phyloP scores from a whole-genome alignment of 352 stramenopile genomes.

The Pythium brassicae region DNA sequence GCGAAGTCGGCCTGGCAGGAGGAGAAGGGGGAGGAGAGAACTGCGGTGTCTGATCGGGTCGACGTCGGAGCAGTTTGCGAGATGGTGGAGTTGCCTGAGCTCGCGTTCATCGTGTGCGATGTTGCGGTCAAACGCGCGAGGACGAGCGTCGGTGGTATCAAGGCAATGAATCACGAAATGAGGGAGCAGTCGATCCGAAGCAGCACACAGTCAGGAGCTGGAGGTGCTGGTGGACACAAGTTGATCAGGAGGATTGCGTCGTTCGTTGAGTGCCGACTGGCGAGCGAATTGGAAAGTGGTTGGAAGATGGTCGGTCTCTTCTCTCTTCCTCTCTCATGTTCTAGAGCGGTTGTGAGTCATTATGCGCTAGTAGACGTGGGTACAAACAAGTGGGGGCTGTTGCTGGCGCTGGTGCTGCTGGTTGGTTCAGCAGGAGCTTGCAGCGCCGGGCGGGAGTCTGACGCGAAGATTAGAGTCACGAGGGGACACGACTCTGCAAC shows the following conservation, averaged over 20 bases:
- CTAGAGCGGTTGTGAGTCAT: slow-evolving; percentile 1
- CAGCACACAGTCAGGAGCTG: no score
- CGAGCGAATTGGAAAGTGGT: slow-evolving; percentile 1
- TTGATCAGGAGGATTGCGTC: background rate
- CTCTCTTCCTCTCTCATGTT: no score
- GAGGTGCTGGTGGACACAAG: no score
- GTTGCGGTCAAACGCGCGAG: no score
- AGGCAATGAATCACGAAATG: no score
- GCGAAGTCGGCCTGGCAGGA: background rate
- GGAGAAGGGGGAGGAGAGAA: background rate
- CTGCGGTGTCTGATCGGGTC: background rate
- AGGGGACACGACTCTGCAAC: background rate
- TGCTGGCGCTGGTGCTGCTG: background rate
- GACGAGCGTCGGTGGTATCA: no score
- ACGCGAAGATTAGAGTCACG: background rate
- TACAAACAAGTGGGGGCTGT: background rate
- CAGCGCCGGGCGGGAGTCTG: no score
- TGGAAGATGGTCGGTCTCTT: background rate
- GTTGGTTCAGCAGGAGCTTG: background rate
- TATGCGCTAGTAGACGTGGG: background rate
- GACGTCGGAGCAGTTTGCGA: background rate
- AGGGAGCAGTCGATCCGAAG: no score
- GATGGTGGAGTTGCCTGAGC: background rate
- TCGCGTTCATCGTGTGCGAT: background rate
- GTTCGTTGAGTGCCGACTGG: background rate